Base-by-base conservation (phyloP, 1,284 basidiomycete genomes). In the Volvariella surrecta region DNA sequence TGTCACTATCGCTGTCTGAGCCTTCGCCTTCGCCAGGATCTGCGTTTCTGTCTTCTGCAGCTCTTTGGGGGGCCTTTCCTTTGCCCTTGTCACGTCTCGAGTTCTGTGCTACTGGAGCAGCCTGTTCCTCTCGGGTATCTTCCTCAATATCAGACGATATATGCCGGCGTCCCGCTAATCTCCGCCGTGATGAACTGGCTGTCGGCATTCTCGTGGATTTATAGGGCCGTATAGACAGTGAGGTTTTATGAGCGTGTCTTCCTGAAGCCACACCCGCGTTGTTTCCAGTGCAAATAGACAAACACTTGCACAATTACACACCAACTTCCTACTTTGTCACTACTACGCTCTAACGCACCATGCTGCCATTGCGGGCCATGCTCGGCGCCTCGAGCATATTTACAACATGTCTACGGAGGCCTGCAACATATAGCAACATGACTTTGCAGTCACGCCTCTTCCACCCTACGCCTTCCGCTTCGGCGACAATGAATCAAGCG, bases 401-500 rank as follows among this genome's bases (percentile, higher is more conserved):
- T 16, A 20, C 10, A 30, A 17, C 18, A 34, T 17, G 30, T 28
- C 16, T 39, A 45, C 32, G 15, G 37, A 40, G 35, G 17, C 34
- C 32, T 20, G 21, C 28, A 20, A 11, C 22, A 19, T 39, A 31
- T 24, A 7, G 21, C 16, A 30, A 17, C 39, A 9, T 30, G 40
- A 39, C 32, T n/a, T n/a, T 47, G 32, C 60, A 62, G 44, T 59
- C 57, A 30, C 76, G 79, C 47, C 57, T 71, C 8, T 90, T 93
- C 63, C 82, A 86, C 47, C 62, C 77, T 4, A 75, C 86, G 15
- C 64, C 77, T 0, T 64, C 72, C 10, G 57, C 75, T 3, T 61
- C 67, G 45, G 72, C 73, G 35, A 94, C 91, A 1, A 75, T 93
- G 53, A 91, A 92, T 64, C 89, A 93, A 61, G 77, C 85, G 3